phyloP scores from a whole-genome alignment of 108 stramenopile species.

The Cyclotella atomus region DNA sequence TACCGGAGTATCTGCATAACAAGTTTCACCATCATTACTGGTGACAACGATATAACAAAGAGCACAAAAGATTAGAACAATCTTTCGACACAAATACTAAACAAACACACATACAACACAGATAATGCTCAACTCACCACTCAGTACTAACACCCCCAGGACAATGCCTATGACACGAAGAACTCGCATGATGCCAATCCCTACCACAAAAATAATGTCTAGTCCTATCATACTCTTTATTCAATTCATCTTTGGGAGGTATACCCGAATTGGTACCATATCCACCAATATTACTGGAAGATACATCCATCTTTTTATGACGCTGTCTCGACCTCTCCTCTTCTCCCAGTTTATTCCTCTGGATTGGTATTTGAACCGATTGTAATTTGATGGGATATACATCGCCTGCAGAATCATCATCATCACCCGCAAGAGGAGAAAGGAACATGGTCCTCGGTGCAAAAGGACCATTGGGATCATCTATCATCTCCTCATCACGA shows the following conservation, averaged over 20 bases:
- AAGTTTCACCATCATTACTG: slow-evolving; percentile 77
- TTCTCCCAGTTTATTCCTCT: slow-evolving; percentile 41
- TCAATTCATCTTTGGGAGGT: slow-evolving; percentile 34
- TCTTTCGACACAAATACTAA: too few species aligned
- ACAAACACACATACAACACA: too few species aligned
- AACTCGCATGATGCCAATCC: slow-evolving; percentile 84
- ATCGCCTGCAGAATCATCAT: neutral
- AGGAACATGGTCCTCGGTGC: slow-evolving; percentile 64
- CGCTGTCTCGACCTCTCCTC: slow-evolving; percentile 50
- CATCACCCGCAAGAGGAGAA: slow-evolving; percentile 17
- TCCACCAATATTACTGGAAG: slow-evolving; percentile 35
- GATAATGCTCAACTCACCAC: too few species aligned
- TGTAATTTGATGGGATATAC: slow-evolving; percentile 36
- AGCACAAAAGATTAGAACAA: too few species aligned
- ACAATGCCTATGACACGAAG: slow-evolving; percentile 72
- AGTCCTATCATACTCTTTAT: slow-evolving; percentile 52
- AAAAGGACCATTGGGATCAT: slow-evolving; percentile 64
- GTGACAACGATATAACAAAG: too few species aligned
- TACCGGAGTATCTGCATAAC: slow-evolving; percentile 83
- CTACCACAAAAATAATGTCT: slow-evolving; percentile 86
- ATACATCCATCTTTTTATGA: slow-evolving; percentile 25
- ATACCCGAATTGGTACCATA: slow-evolving; percentile 28
- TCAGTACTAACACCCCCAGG: slow-evolving; percentile 60
- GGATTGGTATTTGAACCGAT: slow-evolving; percentile 45
- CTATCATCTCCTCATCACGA: slow-evolving; percentile 8